Base-by-base conservation (phyloP, 2,329 filamentous ascomycete genomes). In the Bimuria novae-zelandiae region DNA sequence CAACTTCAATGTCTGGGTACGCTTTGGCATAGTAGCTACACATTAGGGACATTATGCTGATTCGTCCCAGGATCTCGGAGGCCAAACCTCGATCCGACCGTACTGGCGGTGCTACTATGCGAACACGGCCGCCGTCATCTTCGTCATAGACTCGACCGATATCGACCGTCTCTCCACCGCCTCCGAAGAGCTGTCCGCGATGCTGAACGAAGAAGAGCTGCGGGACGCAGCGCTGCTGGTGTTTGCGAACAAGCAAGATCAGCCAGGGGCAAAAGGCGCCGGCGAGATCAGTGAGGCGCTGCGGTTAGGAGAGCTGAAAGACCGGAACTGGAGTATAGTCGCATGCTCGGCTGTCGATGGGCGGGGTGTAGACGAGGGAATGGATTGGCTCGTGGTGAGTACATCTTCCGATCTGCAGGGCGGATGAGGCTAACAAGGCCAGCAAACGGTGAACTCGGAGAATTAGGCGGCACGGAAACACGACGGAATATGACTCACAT, bases 51-150 rank as follows among this genome's bases (percentile, higher is more conserved):
- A n/a, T n/a, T n/a, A n/a, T 22, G 50, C 44, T 39, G 5, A 41
- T 32, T 16, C 40, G 36, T 32, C 22, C 30, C 63, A 90, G 88
- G 93, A 97, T 79, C 83, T 97, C 42, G 93, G 94, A 70, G 94
- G 94, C 33, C 94, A 99, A 81, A 99, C 94, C n/a, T 95, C 89
- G 63, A 99, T 99, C 74, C 86, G 94, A 62, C 94, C 94, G 1
- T 99, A 99, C 80, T 99, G 94, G 94, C 86, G 94, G 75, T 99
- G 94, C 80, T 99, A 99, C 82, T 99, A 97, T 73, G 91, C 92
- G 72, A 97, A 99, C 80, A 99, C 94, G 0, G 93, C 94, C 25
- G 94, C 94, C 16, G 94, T 99, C 62, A 93, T 99, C 69, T 99
- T 99, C 80, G 94, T 99, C 57, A 93, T 99, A 71, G 94, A 99